These are phyloP conservation scores for Setaria viridis DNA, from an alignment of 202 grass and related monocot genomes.

Conservation along the genomic window DNA sequence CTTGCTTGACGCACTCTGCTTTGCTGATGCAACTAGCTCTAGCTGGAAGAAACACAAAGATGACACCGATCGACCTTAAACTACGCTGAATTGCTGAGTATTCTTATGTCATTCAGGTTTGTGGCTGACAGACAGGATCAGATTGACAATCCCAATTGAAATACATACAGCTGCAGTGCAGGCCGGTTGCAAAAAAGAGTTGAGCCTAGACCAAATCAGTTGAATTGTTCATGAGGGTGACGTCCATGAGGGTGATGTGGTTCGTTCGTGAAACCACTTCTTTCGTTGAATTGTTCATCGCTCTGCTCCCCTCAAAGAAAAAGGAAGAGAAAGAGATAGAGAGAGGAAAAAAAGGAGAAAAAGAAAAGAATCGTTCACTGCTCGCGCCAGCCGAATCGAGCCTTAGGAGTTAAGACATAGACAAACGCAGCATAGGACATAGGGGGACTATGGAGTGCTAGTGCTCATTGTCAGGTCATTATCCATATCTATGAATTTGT, in stretches of 20 bases:
- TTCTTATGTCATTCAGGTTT: not conserved
- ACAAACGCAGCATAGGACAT: too few species aligned
- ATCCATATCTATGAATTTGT: too few species aligned
- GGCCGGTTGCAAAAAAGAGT: not conserved
- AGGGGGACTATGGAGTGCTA: too few species aligned
- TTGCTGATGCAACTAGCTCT: constrained; percentile 12
- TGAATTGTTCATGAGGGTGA: not conserved
- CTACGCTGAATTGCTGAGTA: too few species aligned
- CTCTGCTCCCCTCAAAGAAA: not conserved
- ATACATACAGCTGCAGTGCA: not conserved
- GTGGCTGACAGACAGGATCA: not conserved
- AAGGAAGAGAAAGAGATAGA: not conserved
- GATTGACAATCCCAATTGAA: not conserved
- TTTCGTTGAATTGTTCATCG: constrained; percentile 26
- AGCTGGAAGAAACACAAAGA: too few species aligned
- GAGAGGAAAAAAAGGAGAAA: not conserved
- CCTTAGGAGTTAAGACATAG: too few species aligned
- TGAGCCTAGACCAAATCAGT: not conserved
- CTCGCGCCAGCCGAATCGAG: not conserved
- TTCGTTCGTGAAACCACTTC: not conserved
- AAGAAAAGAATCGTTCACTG: not conserved
- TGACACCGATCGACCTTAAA: too few species aligned
- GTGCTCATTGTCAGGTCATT: too few species aligned
- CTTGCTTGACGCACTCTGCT: constrained; percentile 41
- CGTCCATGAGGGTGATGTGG: not conserved